Percentiles rank a stretch among this genome's conserved stretches.
Evolutionary conservation across 108 stramenopile species (phyloP).

Genomic region (Cyclotella baltica): DNA sequence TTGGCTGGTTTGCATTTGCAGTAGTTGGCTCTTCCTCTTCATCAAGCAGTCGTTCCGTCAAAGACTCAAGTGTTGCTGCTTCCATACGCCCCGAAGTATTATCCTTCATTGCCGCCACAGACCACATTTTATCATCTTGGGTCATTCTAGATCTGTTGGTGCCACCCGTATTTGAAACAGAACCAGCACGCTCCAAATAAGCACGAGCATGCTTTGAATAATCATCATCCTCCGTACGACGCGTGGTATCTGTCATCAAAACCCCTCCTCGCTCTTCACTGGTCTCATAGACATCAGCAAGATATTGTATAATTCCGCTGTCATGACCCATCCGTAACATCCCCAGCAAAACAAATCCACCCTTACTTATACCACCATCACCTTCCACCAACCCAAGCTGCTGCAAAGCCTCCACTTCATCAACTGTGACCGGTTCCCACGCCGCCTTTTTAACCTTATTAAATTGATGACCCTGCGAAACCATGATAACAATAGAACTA

Average conservation of each 20-base stretch:
- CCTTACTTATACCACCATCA: conserved; percentile 28
- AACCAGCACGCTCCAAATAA: neutral
- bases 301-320: conserved; percentile 38
- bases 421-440: conserved; percentile 25
- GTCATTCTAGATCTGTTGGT: neutral
- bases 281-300: conserved; percentile 38
- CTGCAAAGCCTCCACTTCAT: conserved; percentile 29
- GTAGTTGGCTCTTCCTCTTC: neutral
- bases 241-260: neutral
- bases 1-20: too few species aligned
- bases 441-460: conserved; percentile 37
- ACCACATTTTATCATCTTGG: neutral
- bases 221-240: neutral
- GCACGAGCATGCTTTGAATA: conserved; percentile 16
- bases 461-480: conserved; percentile 37
- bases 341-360: conserved; percentile 35
- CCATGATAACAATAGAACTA: conserved; percentile 40
- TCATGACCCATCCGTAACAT: conserved; percentile 50
- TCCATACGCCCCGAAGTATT: neutral
- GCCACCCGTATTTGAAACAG: neutral
- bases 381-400: conserved; percentile 23
- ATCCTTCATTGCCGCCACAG: neutral
- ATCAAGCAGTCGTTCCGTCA: neutral
- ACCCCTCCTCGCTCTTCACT: conserved; percentile 31
- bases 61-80: neutral